A percentile compares a stretch with the other conserved stretches of the same genome.
Conservation (phyloP, 116 monocot species). For the Posidonia oceanica region DNA sequence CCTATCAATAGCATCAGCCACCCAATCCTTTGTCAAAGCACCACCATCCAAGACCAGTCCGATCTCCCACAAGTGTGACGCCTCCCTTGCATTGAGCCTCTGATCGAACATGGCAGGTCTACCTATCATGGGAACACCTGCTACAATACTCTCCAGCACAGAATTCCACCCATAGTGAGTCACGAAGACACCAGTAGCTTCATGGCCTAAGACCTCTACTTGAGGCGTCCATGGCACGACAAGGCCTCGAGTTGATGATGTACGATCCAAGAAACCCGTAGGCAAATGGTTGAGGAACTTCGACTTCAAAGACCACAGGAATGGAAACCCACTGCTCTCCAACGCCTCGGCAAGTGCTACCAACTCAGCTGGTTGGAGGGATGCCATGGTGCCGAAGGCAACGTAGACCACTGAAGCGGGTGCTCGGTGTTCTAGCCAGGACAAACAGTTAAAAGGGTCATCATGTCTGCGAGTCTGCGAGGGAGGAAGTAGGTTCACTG, state of each 20-base stretch:
- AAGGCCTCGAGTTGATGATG: conserved; percentile 6
- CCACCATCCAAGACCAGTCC: conserved; percentile 21
- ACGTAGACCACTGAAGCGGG: conserved; percentile 28
- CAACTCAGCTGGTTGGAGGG: conserved; percentile 18
- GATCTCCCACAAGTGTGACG: conserved; percentile 26
- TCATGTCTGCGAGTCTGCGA: not conserved
- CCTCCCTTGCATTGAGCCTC: conserved; percentile 12
- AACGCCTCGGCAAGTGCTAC: conserved; percentile 32
- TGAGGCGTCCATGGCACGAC: conserved; percentile 44
- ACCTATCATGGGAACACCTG: conserved; percentile 36
- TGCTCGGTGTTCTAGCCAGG: conserved; percentile 33
- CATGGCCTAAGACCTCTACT: conserved; percentile 17
- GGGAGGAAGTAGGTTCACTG: conserved; percentile 17
- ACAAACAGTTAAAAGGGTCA: conserved; percentile 8
- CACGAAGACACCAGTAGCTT: conserved; percentile 19
- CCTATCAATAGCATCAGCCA: conserved; percentile 8
- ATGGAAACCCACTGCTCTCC: conserved; percentile 24
- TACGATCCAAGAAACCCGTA: conserved; percentile 22
- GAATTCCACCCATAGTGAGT: conserved; percentile 49
- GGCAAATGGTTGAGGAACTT: conserved; percentile 3
- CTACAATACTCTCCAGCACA: conserved; percentile 20
- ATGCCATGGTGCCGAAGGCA: conserved; percentile 25
- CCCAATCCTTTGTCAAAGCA: conserved; percentile 11
- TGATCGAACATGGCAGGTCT: conserved; percentile 34
- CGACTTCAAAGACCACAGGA: conserved; percentile 49